phyloP scores from a whole-genome alignment of 106 monocot species.

The Dendrobium catenatum region DNA sequence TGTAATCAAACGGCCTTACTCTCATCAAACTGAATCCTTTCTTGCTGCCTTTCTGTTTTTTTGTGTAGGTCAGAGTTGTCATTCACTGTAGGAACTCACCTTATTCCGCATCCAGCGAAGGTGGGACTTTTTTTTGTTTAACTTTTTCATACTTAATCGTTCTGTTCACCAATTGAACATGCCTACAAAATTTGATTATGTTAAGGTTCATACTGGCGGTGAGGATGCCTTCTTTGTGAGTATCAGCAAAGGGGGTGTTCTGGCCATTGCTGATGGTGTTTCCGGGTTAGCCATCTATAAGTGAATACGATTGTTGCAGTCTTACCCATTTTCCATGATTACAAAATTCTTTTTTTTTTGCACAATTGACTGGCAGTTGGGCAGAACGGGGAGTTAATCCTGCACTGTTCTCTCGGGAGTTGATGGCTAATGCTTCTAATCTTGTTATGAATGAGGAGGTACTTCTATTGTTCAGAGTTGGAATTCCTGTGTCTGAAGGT shows the following conservation, averaged over 20 bases:
- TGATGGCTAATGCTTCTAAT: conserved; percentile 61
- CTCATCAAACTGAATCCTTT: background rate
- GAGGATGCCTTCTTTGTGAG: conserved; percentile 90
- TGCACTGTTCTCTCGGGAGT: conserved; percentile 76
- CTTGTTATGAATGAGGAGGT: conserved; percentile 80
- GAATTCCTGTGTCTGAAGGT: background rate
- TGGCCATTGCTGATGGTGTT: conserved; percentile 93
- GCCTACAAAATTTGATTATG: background rate
- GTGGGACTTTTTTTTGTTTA: conserved; percentile 16
- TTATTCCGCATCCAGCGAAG: conserved; percentile 92
- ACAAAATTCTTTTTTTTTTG: conserved; percentile 20
- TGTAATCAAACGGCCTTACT: background rate
- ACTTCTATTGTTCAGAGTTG: background rate
- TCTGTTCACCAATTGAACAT: background rate
- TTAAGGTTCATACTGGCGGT: conserved; percentile 72
- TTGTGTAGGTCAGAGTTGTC: conserved; percentile 59
- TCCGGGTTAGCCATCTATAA: conserved; percentile 48
- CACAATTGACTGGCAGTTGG: conserved; percentile 60
- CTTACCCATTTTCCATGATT: background rate
- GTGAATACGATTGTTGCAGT: background rate
- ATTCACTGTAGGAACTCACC: conserved; percentile 56
- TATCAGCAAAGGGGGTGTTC: conserved; percentile 53
- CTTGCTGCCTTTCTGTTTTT: conserved; percentile 4
- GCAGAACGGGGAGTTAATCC: conserved; percentile 77
- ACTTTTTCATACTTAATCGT: background rate